Evolutionary conservation across 768 basidiomycete genomes (phyloP).

Genomic region (Hericium rajendrae): DNA sequence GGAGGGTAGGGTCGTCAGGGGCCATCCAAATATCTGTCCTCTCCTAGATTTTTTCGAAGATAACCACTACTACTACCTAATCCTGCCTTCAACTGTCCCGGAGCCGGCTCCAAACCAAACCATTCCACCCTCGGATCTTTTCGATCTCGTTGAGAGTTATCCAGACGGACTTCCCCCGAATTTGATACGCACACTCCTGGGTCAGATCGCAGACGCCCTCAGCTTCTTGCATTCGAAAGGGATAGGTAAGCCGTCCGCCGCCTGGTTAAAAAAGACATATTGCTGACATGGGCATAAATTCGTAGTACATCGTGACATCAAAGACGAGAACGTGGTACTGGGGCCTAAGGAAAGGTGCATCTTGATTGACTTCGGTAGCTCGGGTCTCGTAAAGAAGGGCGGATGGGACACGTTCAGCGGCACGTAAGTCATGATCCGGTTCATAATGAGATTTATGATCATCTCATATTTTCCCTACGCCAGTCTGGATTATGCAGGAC

Average conservation of each 20-base stretch:
- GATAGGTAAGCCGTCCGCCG: conserved; percentile 53
- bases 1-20: conserved; percentile 64
- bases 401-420: conserved; percentile 90
- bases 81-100: conserved; percentile 70
- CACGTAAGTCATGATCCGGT: conserved; percentile 50
- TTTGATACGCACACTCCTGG: conserved; percentile 74
- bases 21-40: conserved; percentile 93
- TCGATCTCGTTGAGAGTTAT: conserved; percentile 87
- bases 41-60: conserved; percentile 97
- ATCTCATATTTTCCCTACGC: conserved; percentile 9
- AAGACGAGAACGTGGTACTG: conserved; percentile 92
- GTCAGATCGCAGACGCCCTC: conserved; percentile 89
- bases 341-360: conserved; percentile 76
- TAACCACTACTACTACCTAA: conserved; percentile 89
- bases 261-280: background rate
- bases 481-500: conserved; percentile 90
- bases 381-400: conserved; percentile 69
- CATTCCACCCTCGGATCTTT: conserved; percentile 70
- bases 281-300: background rate
- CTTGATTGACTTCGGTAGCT: conserved; percentile 95
- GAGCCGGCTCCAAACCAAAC: conserved; percentile 43
- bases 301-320: conserved; percentile 91
- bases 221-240: conserved; percentile 84
- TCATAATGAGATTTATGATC: background rate
- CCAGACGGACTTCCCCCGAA: conserved; percentile 75